Conservation (phyloP, 768 basidiomycete species). For the Ramaria sp. region DNA sequence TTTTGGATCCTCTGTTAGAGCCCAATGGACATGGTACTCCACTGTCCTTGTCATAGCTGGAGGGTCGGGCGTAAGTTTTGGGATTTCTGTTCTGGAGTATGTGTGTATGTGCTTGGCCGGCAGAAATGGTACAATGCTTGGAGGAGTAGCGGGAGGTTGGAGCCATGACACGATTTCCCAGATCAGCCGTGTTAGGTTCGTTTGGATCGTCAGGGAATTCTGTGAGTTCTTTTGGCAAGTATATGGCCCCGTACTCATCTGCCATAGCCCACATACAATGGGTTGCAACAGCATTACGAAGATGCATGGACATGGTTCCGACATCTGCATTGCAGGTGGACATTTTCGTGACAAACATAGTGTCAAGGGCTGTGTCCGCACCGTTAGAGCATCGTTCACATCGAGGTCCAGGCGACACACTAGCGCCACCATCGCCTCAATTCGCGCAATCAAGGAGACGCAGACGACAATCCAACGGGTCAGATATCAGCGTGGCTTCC, state of each 20-base stretch:
- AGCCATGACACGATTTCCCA: slow-evolving; percentile 24
- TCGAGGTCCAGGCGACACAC: slow-evolving; percentile 16
- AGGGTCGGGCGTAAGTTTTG: slow-evolving; percentile 70
- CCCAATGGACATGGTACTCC: slow-evolving; percentile 48
- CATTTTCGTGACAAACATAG: slow-evolving; percentile 59
- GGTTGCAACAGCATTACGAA: slow-evolving; percentile 58
- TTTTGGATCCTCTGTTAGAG: slow-evolving; percentile 52
- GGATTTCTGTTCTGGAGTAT: slow-evolving; percentile 53
- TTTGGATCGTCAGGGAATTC: slow-evolving; percentile 72
- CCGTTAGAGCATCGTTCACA: too few relatives aligned
- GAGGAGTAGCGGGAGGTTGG: slow-evolving; percentile 35
- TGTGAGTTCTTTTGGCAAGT: slow-evolving; percentile 31
- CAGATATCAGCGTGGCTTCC: slow-evolving; percentile 11
- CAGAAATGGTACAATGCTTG: slow-evolving; percentile 38
- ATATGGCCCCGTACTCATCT: background rate
- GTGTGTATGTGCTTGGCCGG: slow-evolving; percentile 47
- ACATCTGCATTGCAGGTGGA: slow-evolving; percentile 45
- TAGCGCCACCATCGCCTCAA: slow-evolving; percentile 27
- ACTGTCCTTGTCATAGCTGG: slow-evolving; percentile 55
- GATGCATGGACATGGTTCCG: slow-evolving; percentile 47
- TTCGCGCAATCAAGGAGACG: slow-evolving; percentile 11
- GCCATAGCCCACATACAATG: slow-evolving; percentile 60
- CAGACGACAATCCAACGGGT: slow-evolving; percentile 3
- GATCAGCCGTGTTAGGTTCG: slow-evolving; percentile 52
- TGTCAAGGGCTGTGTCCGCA: background rate